Conservation (phyloP, 1,284 basidiomycete genomes). For the Cutaneotrichosporon sp. region DNA sequence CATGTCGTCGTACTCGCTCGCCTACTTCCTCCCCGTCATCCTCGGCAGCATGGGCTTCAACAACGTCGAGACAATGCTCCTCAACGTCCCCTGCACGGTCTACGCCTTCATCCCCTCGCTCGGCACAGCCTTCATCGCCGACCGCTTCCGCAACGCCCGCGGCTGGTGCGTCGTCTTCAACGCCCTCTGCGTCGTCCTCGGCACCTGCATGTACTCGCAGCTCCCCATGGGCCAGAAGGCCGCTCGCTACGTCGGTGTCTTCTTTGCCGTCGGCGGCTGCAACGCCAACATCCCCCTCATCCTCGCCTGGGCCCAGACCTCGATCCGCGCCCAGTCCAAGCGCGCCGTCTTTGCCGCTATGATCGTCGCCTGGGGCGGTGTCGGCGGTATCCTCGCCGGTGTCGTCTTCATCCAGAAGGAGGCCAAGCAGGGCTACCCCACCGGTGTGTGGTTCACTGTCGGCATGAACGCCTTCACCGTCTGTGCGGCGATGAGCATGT, state of each 20-base stretch:
- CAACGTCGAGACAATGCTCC: constrained; percentile 36
- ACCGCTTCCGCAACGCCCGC: constrained; percentile 24
- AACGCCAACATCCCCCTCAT: constrained; percentile 43
- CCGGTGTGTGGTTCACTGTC: constrained; percentile 22
- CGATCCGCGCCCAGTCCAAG: constrained; percentile 55
- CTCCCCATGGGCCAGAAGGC: constrained; percentile 9
- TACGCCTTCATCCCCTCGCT: constrained; percentile 47
- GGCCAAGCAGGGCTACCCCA: constrained; percentile 15
- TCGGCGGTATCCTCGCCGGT: constrained; percentile 24
- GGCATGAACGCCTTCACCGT: constrained; percentile 14
- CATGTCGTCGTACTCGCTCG: constrained; percentile 22
- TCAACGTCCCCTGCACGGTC: constrained; percentile 53
- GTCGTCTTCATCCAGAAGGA: constrained; percentile 25
- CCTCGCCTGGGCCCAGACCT: constrained; percentile 50
- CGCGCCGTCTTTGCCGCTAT: constrained; percentile 32
- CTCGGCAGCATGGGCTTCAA: constrained; percentile 52
- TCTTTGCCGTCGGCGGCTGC: constrained; percentile 43
- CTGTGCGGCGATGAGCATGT: constrained; percentile 1
- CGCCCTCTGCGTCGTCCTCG: constrained; percentile 12
- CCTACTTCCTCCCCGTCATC: constrained; percentile 54
- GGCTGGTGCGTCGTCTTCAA: constrained; percentile 13
- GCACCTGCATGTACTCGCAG: constrained; percentile 21
- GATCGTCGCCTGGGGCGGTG: constrained; percentile 24
- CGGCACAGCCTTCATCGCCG: constrained; percentile 45
- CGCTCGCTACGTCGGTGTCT: constrained; percentile 18